Base-by-base conservation (phyloP, 108 stramenopile species). In the Seminavis robusta region DNA sequence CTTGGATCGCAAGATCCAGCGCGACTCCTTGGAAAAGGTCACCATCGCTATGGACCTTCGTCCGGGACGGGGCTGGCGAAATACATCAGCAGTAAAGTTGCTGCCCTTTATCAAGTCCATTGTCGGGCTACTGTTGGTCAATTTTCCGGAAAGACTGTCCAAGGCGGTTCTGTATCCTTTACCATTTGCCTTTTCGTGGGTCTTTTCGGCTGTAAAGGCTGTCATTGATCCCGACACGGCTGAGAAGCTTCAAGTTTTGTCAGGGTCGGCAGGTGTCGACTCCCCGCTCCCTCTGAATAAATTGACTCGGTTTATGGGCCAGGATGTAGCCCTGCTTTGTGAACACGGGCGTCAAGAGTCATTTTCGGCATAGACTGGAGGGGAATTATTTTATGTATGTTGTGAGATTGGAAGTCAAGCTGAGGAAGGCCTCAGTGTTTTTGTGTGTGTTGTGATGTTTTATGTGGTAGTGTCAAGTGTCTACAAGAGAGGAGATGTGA, bases 31-130 rank as follows among this genome's bases (percentile, higher is more conserved):
- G 10, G 83, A 84, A 56, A 54, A 37, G n/a, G 42, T 84, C 20
- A 71, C 76, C 33, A 62, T 87, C 13, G 26, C 75, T 10, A 61
- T 83, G 38, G 86, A 87, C 50, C 66, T 81, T n/a, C 73, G 86
- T 23, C 74, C 78, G 34, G 86, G 86, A 16, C 45, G 56, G 32
- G 80, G 80, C n/a, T 88, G 86, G 86, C 53, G 74, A 7, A 88
- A 88, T 61, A 63, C 65, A 1, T 63, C 67, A 17, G 76, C 78
- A 8, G 59, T 69, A 46, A 56, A 51, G 10, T 39, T 77, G 24
- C 63, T 88, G 8, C 81, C 86, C 1, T 84, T 82, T 44, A 56
- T 88, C 34, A 53, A 64, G 24, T 64, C 64, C 49, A 62, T 52
- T 19, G 55, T 76, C 4, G 59, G 53, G 10, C 38, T 84, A 17